Conservation (phyloP, 108 stramenopile genomes). For the Chaetoceros muelleri region DNA sequence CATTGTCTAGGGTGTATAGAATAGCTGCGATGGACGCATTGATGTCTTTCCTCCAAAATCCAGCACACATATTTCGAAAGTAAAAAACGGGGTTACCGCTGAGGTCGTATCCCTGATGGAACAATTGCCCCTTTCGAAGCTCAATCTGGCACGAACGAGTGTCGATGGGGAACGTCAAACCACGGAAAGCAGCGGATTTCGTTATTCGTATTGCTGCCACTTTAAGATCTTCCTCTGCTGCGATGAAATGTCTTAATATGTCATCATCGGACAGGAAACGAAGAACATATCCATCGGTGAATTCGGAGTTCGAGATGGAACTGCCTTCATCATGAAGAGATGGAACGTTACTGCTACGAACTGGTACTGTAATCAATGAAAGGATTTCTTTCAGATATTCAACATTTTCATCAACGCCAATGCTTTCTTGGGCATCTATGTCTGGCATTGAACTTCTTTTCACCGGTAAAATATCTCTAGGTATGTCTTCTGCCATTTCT, state of each 20-base stretch:
- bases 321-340: neutral
- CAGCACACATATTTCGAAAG: slow-evolving; percentile 50
- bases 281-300: slow-evolving; percentile 7
- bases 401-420: slow-evolving; percentile 7
- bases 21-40: slow-evolving; percentile 41
- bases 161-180: slow-evolving; percentile 57
- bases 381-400: slow-evolving; percentile 29
- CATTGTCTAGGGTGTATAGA: slow-evolving; percentile 45
- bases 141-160: slow-evolving; percentile 42
- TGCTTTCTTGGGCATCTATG: no score
- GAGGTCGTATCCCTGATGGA: slow-evolving; percentile 52
- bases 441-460: no score
- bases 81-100: slow-evolving; percentile 55
- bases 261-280: slow-evolving; percentile 20
- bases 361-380: slow-evolving; percentile 18
- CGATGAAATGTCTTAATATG: slow-evolving; percentile 32
- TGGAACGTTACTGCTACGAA: slow-evolving; percentile 4
- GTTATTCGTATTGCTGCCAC: slow-evolving; percentile 36
- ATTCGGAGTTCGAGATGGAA: neutral
- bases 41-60: slow-evolving; percentile 48
- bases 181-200: slow-evolving; percentile 52
- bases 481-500: no score
- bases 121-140: slow-evolving; percentile 54
- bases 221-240: slow-evolving; percentile 28
- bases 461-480: no score